phyloP scores from a whole-genome alignment of 768 basidiomycete genomes.

The Atractiella rhizophila region DNA sequence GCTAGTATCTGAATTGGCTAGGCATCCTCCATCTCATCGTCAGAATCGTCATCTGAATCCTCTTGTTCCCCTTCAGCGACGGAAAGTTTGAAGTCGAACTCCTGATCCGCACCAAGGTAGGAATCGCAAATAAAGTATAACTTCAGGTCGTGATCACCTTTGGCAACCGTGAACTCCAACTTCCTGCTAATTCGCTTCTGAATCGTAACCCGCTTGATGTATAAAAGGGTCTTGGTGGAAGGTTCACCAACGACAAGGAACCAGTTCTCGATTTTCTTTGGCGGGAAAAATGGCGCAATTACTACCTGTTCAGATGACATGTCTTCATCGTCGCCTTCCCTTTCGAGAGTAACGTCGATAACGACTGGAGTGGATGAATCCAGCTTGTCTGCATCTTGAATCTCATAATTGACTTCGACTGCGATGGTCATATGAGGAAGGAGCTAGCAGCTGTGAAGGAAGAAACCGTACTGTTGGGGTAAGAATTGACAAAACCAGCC shows the following conservation, averaged over 20 bases:
- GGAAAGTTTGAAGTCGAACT: slow-evolving; percentile 52
- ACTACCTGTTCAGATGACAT: slow-evolving; percentile 50
- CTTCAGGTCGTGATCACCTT: slow-evolving; percentile 57
- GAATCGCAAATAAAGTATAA: slow-evolving; percentile 81
- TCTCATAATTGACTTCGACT: slow-evolving; percentile 58
- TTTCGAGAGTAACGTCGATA: slow-evolving; percentile 49
- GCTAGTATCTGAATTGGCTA: too few relatives aligned
- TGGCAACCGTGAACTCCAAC: slow-evolving; percentile 65
- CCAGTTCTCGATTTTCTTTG: slow-evolving; percentile 80
- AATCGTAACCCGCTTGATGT: slow-evolving; percentile 58
- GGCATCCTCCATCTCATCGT: slow-evolving; percentile 24
- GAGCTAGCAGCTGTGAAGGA: neutral
- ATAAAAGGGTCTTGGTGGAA: slow-evolving; percentile 42
- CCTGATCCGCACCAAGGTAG: slow-evolving; percentile 76
- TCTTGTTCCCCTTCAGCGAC: slow-evolving; percentile 70
- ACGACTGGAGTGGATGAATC: slow-evolving; percentile 61
- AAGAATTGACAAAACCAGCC: slow-evolving; percentile 83
- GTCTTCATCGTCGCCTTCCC: slow-evolving; percentile 51
- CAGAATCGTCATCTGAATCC: slow-evolving; percentile 35
- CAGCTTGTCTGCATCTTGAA: slow-evolving; percentile 58
- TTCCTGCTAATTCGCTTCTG: slow-evolving; percentile 46
- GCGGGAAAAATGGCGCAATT: slow-evolving; percentile 80
- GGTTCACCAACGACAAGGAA: slow-evolving; percentile 82
- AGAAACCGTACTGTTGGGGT: slow-evolving; percentile 43
- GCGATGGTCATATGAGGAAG: neutral